Evolutionary conservation across 2,329 filamentous ascomycete species (phyloP), one percentile per base, ranked within the genome.

Genomic region (Reticulascus tulasneorum): DNA sequence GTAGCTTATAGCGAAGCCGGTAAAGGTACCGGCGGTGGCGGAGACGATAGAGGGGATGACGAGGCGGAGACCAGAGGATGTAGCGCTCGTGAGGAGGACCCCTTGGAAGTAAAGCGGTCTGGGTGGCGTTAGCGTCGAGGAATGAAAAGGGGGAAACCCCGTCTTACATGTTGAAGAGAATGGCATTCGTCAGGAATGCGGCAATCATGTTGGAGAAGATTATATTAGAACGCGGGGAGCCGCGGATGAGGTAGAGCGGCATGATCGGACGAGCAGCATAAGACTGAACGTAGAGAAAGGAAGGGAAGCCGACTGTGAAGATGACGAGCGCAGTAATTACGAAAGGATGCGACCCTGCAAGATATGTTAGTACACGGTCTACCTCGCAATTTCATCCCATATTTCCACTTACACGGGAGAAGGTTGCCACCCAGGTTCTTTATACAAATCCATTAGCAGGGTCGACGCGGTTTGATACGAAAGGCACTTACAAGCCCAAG

Each of bases 51-150:
- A 77, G 5, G 82, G 79, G 7, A 81, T 65, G 15, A 86, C 71
- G 35, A 90, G 79, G 27, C 80, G 75, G 19, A 88, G 73, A n/a
- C 85, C 85, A 1, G 84, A 86, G 17, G 71, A 66, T 1, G 84
- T 87, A 12, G 85, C 80, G 6, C 71, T 74, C 39, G 82, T 79
- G 33, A 84, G 70, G 30, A 86, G 78, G 18, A 87, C 83, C 23
- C 80, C 82, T 54, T 87, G 84, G 62, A 86, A 89, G 64, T 82
- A 90, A 7, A 90, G 66, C 1, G 85, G 85, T 6, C 78, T 78
- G 47, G 17, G 26, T 16, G 18, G 10, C 11, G n/a, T 8, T 23
- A 38, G n/a, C n/a, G 33, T 21, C 10, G 27, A 27, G 29, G 20
- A 22, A 16, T n/a, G 15, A 23, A 24, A 24, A 15, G 10, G 15